Evolutionary conservation across 768 basidiomycete species (phyloP).

Genomic region (Suillus bovinus): DNA sequence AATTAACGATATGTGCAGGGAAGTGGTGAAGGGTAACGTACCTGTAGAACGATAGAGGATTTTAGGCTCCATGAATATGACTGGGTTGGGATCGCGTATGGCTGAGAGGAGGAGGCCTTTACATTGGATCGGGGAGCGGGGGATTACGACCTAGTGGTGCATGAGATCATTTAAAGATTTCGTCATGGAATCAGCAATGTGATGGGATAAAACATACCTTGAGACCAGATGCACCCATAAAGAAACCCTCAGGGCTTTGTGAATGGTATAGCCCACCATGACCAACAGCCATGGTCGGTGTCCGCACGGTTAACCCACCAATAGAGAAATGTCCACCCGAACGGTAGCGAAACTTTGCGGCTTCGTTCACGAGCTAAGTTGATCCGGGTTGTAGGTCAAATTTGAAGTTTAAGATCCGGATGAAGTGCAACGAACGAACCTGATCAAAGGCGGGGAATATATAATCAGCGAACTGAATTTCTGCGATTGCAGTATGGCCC

Average conservation of each 20-base stretch:
- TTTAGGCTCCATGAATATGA: constrained; percentile 95
- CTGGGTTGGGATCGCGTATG: constrained; percentile 91
- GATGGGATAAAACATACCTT: constrained; percentile 51
- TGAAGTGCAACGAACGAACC: constrained; percentile 41
- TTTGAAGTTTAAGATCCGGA: constrained; percentile 3
- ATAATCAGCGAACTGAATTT: constrained; percentile 90
- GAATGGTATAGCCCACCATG: constrained; percentile 95
- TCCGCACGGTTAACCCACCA: constrained; percentile 80
- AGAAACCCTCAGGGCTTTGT: constrained; percentile 94
- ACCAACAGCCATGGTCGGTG: constrained; percentile 89
- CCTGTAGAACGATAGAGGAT: constrained; percentile 89
- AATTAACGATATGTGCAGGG: constrained; percentile 2
- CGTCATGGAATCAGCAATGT: not conserved
- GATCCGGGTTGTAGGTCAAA: constrained; percentile 2
- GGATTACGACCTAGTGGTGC: constrained; percentile 67
- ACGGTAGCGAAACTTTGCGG: constrained; percentile 89
- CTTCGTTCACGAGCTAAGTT: constrained; percentile 85
- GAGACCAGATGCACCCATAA: constrained; percentile 86
- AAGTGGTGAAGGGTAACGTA: constrained; percentile 24
- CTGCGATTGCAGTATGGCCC: constrained; percentile 94
- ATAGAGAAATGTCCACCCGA: constrained; percentile 83
- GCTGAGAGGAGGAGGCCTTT: constrained; percentile 85
- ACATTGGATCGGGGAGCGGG: constrained; percentile 93
- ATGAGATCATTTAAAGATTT: not conserved
- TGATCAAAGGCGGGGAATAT: constrained; percentile 96